Percentiles rank a stretch among this genome's conserved stretches.
Evolutionary conservation across 306 rosid species (phyloP).

Genomic region (Geum urbanum): DNA sequence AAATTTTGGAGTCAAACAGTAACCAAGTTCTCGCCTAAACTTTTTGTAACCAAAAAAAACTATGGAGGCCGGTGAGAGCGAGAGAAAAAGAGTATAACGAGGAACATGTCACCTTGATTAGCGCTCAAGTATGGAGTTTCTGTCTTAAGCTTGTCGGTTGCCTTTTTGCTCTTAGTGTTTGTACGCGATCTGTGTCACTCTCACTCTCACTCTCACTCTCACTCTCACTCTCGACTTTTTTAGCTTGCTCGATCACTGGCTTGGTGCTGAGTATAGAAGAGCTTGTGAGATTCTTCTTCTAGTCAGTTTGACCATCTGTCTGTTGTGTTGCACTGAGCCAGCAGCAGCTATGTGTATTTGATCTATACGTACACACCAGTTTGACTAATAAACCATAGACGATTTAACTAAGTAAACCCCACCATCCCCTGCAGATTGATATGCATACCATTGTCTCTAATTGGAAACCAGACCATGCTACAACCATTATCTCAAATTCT

Average conservation of each 20-base stretch:
- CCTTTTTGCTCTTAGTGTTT: conserved; percentile 7
- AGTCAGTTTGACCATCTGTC: conserved; percentile 46
- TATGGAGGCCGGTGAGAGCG: conserved; percentile 6
- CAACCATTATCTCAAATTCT: background rate
- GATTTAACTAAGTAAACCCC: background rate
- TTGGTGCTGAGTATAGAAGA: background rate
- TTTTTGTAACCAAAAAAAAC: too few species aligned
- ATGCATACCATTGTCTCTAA: conserved; percentile 3
- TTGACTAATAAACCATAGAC: conserved; percentile 6
- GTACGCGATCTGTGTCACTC: background rate
- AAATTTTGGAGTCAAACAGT: too few species aligned
- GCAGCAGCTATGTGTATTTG: background rate
- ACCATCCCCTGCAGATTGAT: conserved; percentile 7
- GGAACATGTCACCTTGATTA: conserved; percentile 63
- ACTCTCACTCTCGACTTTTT: background rate
- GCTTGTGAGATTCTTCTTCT: conserved; percentile 7
- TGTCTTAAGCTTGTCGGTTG: conserved; percentile 42
- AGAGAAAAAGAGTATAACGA: conserved; percentile 21
- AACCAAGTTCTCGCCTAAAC: too few species aligned
- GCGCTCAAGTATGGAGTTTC: conserved; percentile 42
- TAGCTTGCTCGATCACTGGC: background rate
- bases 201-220: background rate
- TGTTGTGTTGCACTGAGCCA: conserved; percentile 1
- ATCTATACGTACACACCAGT: background rate
- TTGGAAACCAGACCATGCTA: conserved; percentile 11